Base-by-base conservation (phyloP, 495 filamentous ascomycete genomes). In the Annulohypoxylon maeteangense region DNA sequence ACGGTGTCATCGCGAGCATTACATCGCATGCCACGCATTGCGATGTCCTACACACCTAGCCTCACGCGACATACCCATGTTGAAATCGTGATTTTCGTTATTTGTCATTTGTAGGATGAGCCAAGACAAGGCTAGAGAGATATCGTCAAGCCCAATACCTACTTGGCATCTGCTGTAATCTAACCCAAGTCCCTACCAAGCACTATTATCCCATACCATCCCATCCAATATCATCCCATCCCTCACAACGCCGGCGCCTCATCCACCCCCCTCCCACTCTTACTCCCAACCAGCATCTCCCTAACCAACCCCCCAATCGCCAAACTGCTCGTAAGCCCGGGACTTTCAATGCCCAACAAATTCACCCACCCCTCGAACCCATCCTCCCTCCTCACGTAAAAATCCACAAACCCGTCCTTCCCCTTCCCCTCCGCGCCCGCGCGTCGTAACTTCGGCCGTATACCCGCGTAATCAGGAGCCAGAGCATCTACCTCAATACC, bases 331-430 rank as follows among this genome's bases (percentile, higher is more conserved):
- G 95, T 99, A 78, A 99, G 82, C 51, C 95, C 96, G 0, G 95
- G 95, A 81, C 93, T 97, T 81, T 99, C 95, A 78, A 99, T 97
- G 6, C 93, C 93, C 74, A 98, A 75, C 70, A 98, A 77, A 81
- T 98, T 98, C 20, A 98, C 87, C 86, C 93, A 97, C n/a, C 93
- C 94, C 16, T 86, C 79, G 74, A 86, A 92, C 0, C 92, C 95
- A 18, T 94, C 87, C 79, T 98, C 95, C 75, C 87, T 87, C 69
- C 85, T 80, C 50, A 99, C 93, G 8, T 91, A 81, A 79, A 99
- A 98, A 80, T 99, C 95, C 72, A 90, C 82, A 70, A 97, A 95
- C 12, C 86, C 88, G 51, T 83, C 81, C 0, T 87, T 88, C 23
- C 84, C 86, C 23, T 84, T 86, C 7, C 85, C 86, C 34, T 77